Base-by-base conservation (phyloP, 768 basidiomycete species). In the Tylopilus intermedius region DNA sequence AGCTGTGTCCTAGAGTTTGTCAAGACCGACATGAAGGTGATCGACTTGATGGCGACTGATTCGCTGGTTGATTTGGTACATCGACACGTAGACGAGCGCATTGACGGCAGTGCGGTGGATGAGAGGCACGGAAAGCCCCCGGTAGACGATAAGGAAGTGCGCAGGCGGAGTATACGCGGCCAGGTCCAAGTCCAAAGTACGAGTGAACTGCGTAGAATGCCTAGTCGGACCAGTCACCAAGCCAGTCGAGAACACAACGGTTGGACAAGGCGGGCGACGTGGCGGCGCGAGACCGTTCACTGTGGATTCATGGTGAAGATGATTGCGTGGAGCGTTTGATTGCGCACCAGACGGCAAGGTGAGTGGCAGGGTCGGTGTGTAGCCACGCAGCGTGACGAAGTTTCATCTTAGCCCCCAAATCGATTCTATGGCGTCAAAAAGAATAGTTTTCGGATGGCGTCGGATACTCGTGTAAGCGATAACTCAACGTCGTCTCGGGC, bases 361-460 rank as follows among this genome's bases (percentile, higher is more conserved):
- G 57, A 47, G 65, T 24, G 24, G 24, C 24, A 24, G 3, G 24
- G 18, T 5, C 24, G 24, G 24, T 24, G 24, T 24, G 24, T 24
- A 5, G 24, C 24, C 24, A 24, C 5, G 24, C 3, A 24, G 24
- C 24, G 24, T 24, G 24, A 24, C 24, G 5, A 24, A 5, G 2
- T 5, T 24, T 55, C 45, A 8, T 9, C 56, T 27, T 24, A 92
- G 87, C 86, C 92, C 96, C 96, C 11, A 79, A 79, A 51, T 90
- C 89, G 14, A 97, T 99, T 63, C 77, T 99, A 39, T 99, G 96
- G 96, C 81, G 96, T 51, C 96, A 99, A 70, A 99, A 99, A 70
- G 96, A 99, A 72, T 94, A 98, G 64, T 99, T 99, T 75, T 97
- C 94, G 2, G 96, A 99, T 64, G 96, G 96, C 49, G 94, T 96